A percentile compares a stretch with the other conserved stretches of the same genome.
These are phyloP conservation scores for Candida sanyiensis DNA, from an alignment of 805 yeast genomes.

Conservation along the genomic window DNA sequence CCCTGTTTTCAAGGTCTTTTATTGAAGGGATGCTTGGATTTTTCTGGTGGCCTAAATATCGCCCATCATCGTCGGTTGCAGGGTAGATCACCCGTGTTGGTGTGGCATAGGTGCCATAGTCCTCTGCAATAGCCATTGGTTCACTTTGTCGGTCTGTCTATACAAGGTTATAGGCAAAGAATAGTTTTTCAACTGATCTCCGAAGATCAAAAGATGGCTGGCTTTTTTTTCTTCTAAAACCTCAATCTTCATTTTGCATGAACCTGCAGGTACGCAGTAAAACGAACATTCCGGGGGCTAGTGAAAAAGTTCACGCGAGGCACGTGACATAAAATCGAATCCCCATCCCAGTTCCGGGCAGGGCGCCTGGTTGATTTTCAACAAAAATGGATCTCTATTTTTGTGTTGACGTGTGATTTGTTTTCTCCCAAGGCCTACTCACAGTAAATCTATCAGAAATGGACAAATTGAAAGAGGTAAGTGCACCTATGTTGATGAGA, in stretches of 20 bases:
- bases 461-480: constrained; percentile 25
- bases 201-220: constrained; percentile 8
- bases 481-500: too few species aligned
- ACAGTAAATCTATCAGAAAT: constrained; percentile 7
- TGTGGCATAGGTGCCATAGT: constrained; percentile 1
- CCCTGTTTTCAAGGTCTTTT: constrained; percentile 11
- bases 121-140: constrained; percentile 4
- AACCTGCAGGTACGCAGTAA: too few species aligned
- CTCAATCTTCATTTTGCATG: too few species aligned
- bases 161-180: too few species aligned
- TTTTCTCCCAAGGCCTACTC: neutral
- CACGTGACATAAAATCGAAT: too few species aligned
- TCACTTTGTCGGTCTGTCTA: too few species aligned
- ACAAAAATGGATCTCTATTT: neutral
- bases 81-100: constrained; percentile 2
- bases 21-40: constrained; percentile 10
- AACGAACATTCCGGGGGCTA: too few species aligned
- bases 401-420: constrained; percentile 8
- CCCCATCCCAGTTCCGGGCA: neutral
- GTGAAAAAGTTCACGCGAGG: too few species aligned
- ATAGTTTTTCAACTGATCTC: too few species aligned
- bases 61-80: too few species aligned
- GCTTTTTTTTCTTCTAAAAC: neutral
- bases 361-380: neutral
- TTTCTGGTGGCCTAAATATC: constrained; percentile 3